Evolutionary conservation across 257 asterid species (phyloP).

Genomic region (Scutellaria barbata): DNA sequence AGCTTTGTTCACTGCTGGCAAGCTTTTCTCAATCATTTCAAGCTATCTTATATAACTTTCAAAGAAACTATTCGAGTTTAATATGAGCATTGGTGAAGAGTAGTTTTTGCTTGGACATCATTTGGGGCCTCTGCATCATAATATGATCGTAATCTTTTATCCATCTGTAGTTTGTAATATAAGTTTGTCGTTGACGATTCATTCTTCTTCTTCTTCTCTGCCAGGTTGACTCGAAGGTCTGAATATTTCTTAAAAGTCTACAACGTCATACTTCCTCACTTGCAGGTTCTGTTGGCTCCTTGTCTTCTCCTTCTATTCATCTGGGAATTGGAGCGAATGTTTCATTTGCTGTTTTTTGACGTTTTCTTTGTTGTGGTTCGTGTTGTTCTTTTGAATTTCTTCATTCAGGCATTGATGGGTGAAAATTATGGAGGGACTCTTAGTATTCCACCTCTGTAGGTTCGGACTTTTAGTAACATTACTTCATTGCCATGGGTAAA

Average conservation of each 20-base stretch:
- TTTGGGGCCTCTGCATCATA: neutral
- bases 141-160: neutral
- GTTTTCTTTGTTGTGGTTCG: constrained; percentile 10
- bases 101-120: neutral
- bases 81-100: neutral
- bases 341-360: neutral
- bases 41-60: constrained; percentile 12
- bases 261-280: constrained; percentile 60
- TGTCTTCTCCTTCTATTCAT: neutral
- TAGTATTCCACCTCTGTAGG: constrained; percentile 40
- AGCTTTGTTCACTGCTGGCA: neutral
- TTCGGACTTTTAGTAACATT: constrained; percentile 8
- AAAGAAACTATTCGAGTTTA: constrained; percentile 7
- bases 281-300: constrained; percentile 67
- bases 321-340: constrained; percentile 26
- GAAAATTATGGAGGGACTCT: constrained; percentile 86
- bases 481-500: constrained; percentile 21
- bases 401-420: constrained; percentile 65
- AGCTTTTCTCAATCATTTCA: neutral
- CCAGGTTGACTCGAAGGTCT: constrained; percentile 75
- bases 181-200: constrained; percentile 7
- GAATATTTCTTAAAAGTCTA: constrained; percentile 57
- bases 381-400: constrained; percentile 25
- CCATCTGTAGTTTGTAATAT: neutral
- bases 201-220: constrained; percentile 25